These are phyloP conservation scores for Metschnikowia cerradonensis DNA, from an alignment of 805 yeast genomes.

Conservation along the genomic window DNA sequence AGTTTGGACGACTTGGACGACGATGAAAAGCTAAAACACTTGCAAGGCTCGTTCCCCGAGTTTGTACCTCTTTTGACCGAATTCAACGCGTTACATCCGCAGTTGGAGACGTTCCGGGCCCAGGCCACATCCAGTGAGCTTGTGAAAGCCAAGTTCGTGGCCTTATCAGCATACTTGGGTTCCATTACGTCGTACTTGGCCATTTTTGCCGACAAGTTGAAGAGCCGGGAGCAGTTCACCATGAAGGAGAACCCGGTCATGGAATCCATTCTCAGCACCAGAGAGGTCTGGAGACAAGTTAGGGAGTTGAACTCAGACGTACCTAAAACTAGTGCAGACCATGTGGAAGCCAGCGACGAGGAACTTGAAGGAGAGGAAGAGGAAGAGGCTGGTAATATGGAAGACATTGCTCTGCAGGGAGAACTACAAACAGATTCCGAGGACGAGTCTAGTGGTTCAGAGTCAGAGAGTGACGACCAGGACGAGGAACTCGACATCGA, in stretches of 20 bases:
- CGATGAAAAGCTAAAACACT: slow-evolving; percentile 48
- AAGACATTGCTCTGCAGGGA: slow-evolving; percentile 9
- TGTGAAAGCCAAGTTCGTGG: slow-evolving; percentile 52
- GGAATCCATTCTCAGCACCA: slow-evolving; percentile 75
- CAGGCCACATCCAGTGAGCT: slow-evolving; percentile 24
- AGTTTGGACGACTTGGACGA: slow-evolving; percentile 39
- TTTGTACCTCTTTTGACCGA: slow-evolving; percentile 74
- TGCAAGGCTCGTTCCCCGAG: slow-evolving; percentile 75
- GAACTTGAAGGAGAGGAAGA: not conserved
- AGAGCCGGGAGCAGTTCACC: slow-evolving; percentile 49
- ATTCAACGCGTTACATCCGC: slow-evolving; percentile 38
- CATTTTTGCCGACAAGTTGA: slow-evolving; percentile 55
- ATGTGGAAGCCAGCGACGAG: not conserved
- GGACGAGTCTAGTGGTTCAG: slow-evolving; percentile 15
- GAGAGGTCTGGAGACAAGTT: slow-evolving; percentile 91
- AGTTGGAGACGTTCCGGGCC: slow-evolving; percentile 34
- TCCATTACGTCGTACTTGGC: slow-evolving; percentile 77
- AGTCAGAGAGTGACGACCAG: slow-evolving; percentile 12
- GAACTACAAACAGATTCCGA: slow-evolving; percentile 18
- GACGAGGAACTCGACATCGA: slow-evolving; percentile 44
- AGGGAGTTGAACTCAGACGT: slow-evolving; percentile 26
- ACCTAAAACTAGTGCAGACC: not conserved
- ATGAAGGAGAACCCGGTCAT: slow-evolving; percentile 88
- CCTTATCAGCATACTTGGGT: slow-evolving; percentile 76
- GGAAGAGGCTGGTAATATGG: slow-evolving; percentile 1